Evolutionary conservation across 2,329 filamentous ascomycete species (phyloP).

Genomic region (Bipolaris zeicola): DNA sequence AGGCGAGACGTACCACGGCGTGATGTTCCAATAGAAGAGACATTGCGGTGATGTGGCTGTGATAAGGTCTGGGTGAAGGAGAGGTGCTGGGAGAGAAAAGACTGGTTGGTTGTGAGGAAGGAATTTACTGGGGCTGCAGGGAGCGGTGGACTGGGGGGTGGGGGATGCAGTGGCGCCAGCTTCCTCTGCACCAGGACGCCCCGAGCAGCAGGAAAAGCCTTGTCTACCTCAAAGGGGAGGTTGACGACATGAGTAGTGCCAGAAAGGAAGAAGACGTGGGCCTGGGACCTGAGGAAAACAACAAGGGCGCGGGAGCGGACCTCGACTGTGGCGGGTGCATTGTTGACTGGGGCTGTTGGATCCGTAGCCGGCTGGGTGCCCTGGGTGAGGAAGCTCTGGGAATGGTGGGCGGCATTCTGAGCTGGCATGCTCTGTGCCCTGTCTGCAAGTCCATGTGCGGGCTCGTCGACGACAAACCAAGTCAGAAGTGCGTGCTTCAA

Average conservation of each 20-base stretch:
- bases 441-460: conserved; percentile 17
- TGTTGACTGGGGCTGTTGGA: conserved; percentile 27
- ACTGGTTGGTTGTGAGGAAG: conserved; percentile 64
- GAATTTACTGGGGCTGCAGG: conserved; percentile 76
- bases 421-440: conserved; percentile 15
- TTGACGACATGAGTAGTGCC: conserved; percentile 89
- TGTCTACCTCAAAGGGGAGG: conserved; percentile 92
- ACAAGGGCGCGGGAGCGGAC: conserved; percentile 68
- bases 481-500: conserved; percentile 87
- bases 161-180: conserved; percentile 57
- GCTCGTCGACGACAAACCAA: conserved; percentile 67
- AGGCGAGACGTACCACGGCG: conserved; percentile 30
- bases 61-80: conserved; percentile 52
- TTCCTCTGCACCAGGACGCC: conserved; percentile 89
- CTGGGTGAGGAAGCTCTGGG: conserved; percentile 37
- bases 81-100: conserved; percentile 61
- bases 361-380: conserved; percentile 42
- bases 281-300: conserved; percentile 89
- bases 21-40: conserved; percentile 35
- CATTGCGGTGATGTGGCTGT: conserved; percentile 37
- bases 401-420: conserved; percentile 19
- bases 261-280: conserved; percentile 88
- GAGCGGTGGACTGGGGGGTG: conserved; percentile 46
- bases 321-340: conserved; percentile 28
- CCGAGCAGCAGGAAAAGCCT: conserved; percentile 78